phyloP scores from a whole-genome alignment of 129 eudicot genomes.

The Arctium minus region DNA sequence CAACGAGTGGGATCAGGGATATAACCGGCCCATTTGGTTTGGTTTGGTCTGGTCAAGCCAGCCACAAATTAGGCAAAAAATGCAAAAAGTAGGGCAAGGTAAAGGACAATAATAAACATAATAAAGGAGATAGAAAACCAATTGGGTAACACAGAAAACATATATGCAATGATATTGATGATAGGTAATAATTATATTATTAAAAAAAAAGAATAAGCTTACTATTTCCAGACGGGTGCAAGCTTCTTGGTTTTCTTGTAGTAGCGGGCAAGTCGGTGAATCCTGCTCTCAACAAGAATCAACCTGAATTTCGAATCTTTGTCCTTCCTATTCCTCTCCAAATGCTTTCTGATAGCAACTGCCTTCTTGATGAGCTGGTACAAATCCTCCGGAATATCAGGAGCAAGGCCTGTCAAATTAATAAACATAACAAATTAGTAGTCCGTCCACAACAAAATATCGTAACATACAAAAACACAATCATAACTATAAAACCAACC shows the following conservation, averaged over 20 bases:
- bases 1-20: background rate
- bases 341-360: conserved; percentile 46
- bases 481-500: conserved; percentile 17
- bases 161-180: background rate
- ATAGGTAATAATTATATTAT: background rate
- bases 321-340: conserved; percentile 54
- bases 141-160: background rate
- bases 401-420: conserved; percentile 34
- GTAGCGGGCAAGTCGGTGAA: conserved; percentile 49
- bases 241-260: conserved; percentile 55
- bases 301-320: conserved; percentile 47
- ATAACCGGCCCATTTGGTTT: background rate
- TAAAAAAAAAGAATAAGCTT: background rate
- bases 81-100: background rate
- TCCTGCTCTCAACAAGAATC: conserved; percentile 53
- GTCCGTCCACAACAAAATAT: background rate
- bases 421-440: background rate
- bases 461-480: background rate
- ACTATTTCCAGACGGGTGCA: conserved; percentile 50
- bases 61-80: no score
- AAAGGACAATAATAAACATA: background rate
- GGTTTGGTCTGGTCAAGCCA: no score
- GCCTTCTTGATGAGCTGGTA: conserved; percentile 53
- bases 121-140: no score
- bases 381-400: conserved; percentile 48